Base-by-base conservation (phyloP, 2,329 filamentous ascomycete genomes). In the Periconia sp. region DNA sequence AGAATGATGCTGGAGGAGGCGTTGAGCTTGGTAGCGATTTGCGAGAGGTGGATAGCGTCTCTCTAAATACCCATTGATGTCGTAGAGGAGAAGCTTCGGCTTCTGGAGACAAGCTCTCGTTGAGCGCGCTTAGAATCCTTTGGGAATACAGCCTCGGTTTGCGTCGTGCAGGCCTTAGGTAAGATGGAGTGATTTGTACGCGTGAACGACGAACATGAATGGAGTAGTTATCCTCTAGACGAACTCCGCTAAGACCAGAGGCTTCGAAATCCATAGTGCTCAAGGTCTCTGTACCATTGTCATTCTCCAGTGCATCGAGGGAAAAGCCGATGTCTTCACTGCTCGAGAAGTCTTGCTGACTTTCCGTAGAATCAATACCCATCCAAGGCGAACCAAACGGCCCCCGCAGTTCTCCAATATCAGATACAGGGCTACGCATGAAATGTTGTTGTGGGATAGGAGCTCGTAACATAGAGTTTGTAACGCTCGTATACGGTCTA, bases 241-340 rank as follows among this genome's bases (percentile, higher is more conserved):
- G 82, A n/a, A 87, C 72, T 17, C 84, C 84, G 43, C 84, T 85
- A 47, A 84, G 78, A 47, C 85, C 86, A 18, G 82, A 78, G 0
- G 70, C 78, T 53, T 79, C 75, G 45, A 81, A 72, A 6, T 78
- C 68, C 43, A 76, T 61, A 1, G 65, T 47, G 6, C 66, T 59
- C 3, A 63, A 53, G 37, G 60, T 69, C 2, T 64, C 62, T 6
- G 61, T 61, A 1, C 65, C 59, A 14, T 46, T 63, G 13, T 67
- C 51, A 14, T 62, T 58, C 13, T 63, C 51, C 1, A 76, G 60
- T 6, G 66, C 63, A 1, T 59, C 60, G 2, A 65, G 63, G 0
- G 74, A 75, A 47, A 79, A 78, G 1, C 54, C 59, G 1, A 79
- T 52, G 27, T 75, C 71, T 9, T 65, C 68, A 6, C 52, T 56